Conservation (phyloP, 1,139 yeast species). For the Yamadazyma membranifaciens region DNA sequence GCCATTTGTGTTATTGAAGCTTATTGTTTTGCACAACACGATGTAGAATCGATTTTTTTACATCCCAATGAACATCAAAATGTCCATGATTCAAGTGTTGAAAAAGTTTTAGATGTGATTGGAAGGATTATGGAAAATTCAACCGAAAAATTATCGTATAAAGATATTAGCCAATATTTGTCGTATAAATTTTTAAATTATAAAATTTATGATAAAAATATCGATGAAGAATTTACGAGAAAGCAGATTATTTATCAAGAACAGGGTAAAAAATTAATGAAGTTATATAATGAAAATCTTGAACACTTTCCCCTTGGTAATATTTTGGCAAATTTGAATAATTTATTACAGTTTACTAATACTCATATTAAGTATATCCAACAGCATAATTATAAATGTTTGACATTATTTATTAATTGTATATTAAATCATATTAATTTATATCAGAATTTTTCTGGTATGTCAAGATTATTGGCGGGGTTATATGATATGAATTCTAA, state of each 20-base stretch:
- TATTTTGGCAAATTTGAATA: conserved; percentile 29
- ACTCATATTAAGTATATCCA: conserved; percentile 26
- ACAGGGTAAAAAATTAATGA: conserved; percentile 8
- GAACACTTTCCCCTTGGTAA: conserved; percentile 28
- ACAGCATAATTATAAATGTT: conserved; percentile 20
- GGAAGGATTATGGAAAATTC: conserved; percentile 24
- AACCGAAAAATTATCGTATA: conserved; percentile 19
- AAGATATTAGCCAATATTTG: conserved; percentile 31
- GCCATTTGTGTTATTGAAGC: conserved; percentile 36
- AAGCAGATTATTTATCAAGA: conserved; percentile 1
- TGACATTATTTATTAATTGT: conserved; percentile 35
- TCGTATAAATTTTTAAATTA: conserved; percentile 30
- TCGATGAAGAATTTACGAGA: conserved; percentile 14
- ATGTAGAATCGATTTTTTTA: background rate
- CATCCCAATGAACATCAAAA: conserved; percentile 1
- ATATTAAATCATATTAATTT: conserved; percentile 34
- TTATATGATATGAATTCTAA: conserved; percentile 20
- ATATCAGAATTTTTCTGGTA: conserved; percentile 37
- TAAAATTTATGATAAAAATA: conserved; percentile 23
- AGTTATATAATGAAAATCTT: conserved; percentile 22
- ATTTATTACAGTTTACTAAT: conserved; percentile 23
- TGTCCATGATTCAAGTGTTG: conserved; percentile 24
- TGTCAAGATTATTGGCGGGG: conserved; percentile 22
- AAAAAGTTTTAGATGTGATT: conserved; percentile 32
- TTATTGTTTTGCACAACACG: conserved; percentile 24